phyloP scores from a whole-genome alignment of 2,329 filamentous ascomycete genomes.

The Colletotrichum incanum region DNA sequence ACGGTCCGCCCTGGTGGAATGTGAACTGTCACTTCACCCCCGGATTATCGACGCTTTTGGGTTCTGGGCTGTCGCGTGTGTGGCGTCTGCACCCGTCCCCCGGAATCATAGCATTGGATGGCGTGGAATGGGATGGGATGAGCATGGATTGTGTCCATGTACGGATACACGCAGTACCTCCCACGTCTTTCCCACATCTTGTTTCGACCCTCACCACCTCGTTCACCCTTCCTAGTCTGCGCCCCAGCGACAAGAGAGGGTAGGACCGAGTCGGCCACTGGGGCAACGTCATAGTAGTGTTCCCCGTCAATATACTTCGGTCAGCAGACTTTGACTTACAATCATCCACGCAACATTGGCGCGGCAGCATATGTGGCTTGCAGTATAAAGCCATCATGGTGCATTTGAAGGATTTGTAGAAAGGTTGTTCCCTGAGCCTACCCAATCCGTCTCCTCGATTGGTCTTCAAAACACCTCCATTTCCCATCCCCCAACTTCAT shows the following conservation, averaged over 20 bases:
- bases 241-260: slow-evolving; percentile 33
- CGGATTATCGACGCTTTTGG: slow-evolving; percentile 30
- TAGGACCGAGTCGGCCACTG: slow-evolving; percentile 38
- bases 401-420: background rate
- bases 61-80: slow-evolving; percentile 23
- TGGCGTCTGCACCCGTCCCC: slow-evolving; percentile 25
- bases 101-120: background rate
- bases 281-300: slow-evolving; percentile 38
- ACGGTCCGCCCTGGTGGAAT: background rate
- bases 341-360: background rate
- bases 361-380: slow-evolving; percentile 19
- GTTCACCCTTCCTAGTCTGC: slow-evolving; percentile 22
- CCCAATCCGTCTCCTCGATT: background rate
- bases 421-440: background rate
- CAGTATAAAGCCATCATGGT: slow-evolving; percentile 39
- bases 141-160: slow-evolving; percentile 16
- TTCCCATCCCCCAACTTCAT: background rate
- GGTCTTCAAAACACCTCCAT: background rate
- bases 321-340: slow-evolving; percentile 30
- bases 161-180: slow-evolving; percentile 10
- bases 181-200: slow-evolving; percentile 25
- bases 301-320: slow-evolving; percentile 7
- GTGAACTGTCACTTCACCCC: slow-evolving; percentile 10
- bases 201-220: background rate
- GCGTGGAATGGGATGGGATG: slow-evolving; percentile 3